Percentiles rank a stretch among this genome's conserved stretches.
Evolutionary conservation across 305 asterid genomes (phyloP).

Genomic region (Fraxinus floribunda): DNA sequence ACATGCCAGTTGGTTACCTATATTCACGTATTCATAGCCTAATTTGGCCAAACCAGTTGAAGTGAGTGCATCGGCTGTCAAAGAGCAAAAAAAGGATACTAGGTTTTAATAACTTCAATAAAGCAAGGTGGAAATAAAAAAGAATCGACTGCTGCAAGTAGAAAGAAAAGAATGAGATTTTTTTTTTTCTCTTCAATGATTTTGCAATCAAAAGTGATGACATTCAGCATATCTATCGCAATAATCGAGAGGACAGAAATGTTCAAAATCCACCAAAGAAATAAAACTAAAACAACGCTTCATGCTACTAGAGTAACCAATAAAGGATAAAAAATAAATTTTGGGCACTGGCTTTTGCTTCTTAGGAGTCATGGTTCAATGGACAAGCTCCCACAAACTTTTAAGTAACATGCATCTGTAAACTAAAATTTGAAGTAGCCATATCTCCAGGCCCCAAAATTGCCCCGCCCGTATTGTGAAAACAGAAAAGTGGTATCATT

Average conservation of each 20-base stretch:
- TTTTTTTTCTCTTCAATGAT: neutral
- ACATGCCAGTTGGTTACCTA: slow-evolving; percentile 50
- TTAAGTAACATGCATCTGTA: neutral
- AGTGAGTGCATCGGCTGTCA: slow-evolving; percentile 86
- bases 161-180: neutral
- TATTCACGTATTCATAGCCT: slow-evolving; percentile 79
- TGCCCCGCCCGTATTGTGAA: neutral
- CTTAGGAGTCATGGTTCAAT: neutral
- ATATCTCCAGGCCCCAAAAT: neutral
- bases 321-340: neutral
- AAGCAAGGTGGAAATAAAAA: neutral
- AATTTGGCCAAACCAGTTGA: slow-evolving; percentile 85
- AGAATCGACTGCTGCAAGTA: neutral
- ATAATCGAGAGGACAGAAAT: neutral
- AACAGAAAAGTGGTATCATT: neutral
- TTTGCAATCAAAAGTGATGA: neutral
- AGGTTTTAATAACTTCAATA: neutral
- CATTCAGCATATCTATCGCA: neutral
- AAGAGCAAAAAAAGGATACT: slow-evolving; percentile 21
- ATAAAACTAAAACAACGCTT: neutral
- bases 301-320: neutral
- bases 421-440: neutral
- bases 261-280: neutral
- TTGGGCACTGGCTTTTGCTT: neutral
- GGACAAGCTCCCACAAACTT: neutral